Conservation (phyloP, 1,284 basidiomycete genomes). For the Neonothopanus nambi region DNA sequence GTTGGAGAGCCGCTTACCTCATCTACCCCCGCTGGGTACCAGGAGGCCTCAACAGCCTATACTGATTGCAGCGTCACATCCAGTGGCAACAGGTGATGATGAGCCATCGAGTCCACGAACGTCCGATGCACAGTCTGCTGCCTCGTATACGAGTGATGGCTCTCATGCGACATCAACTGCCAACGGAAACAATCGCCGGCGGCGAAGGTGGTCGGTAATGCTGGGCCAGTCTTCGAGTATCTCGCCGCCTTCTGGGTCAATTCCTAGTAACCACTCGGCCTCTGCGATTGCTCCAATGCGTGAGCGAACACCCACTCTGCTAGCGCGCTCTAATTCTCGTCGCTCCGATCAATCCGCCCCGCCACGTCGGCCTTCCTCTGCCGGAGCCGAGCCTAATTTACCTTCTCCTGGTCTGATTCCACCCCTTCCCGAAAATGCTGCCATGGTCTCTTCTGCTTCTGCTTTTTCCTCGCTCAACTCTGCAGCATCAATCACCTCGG, state of each 20-base stretch:
- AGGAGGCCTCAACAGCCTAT: conserved; percentile 66
- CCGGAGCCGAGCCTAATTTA: conserved; percentile 4
- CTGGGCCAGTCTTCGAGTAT: conserved; percentile 27
- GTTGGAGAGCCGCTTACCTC: conserved; percentile 74
- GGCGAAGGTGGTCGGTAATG: conserved; percentile 55
- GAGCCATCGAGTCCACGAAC: conserved; percentile 48
- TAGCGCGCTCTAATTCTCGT: conserved; percentile 13
- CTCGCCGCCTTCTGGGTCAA: not conserved
- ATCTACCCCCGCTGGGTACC: conserved; percentile 70
- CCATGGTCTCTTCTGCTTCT: conserved; percentile 23
- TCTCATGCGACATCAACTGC: conserved; percentile 17
- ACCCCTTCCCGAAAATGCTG: conserved; percentile 9
- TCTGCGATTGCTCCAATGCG: conserved; percentile 10
- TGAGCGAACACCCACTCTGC: conserved; percentile 9
- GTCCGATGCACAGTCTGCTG: conserved; percentile 41
- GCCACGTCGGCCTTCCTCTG: conserved; percentile 19
- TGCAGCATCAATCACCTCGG: conserved; percentile 28
- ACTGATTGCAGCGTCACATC: conserved; percentile 46
- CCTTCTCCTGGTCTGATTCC: conserved; percentile 1
- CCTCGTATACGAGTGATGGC: conserved; percentile 26
- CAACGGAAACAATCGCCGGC: conserved; percentile 30
- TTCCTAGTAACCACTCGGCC: not conserved
- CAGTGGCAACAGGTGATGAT: conserved; percentile 40
- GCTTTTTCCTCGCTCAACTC: conserved; percentile 28
- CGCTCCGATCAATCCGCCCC: conserved; percentile 11